A percentile compares a stretch with the other conserved stretches of the same genome.
Evolutionary conservation across 2,329 filamentous ascomycete species (phyloP).

Genomic region (Elsinoe perseae): DNA sequence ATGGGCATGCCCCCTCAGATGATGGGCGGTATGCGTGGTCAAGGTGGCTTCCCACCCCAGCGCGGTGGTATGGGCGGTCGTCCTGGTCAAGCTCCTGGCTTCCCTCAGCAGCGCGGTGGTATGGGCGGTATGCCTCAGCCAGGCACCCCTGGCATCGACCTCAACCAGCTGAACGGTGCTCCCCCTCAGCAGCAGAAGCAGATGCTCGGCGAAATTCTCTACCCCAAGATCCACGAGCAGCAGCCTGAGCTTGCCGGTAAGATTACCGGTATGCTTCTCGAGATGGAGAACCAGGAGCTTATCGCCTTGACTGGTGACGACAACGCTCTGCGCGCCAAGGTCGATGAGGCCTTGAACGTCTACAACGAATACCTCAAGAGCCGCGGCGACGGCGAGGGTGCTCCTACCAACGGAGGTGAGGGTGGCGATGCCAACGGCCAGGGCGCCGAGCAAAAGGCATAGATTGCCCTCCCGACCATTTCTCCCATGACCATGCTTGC

Average conservation of each 20-base stretch:
- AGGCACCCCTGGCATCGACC: constrained; percentile 37
- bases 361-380: constrained; percentile 99
- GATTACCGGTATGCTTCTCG: constrained; percentile 98
- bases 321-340: constrained; percentile 81
- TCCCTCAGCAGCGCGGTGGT: constrained; percentile 29
- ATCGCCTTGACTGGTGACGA: constrained; percentile 90
- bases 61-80: constrained; percentile 30
- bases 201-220: constrained; percentile 93
- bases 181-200: constrained; percentile 86
- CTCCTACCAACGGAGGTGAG: constrained; percentile 25
- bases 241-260: constrained; percentile 96
- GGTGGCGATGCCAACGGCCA: constrained; percentile 9
- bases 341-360: constrained; percentile 91
- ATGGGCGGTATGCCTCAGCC: constrained; percentile 18
- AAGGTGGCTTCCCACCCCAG: constrained; percentile 21
- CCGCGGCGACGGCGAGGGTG: constrained; percentile 45
- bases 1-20: constrained; percentile 61
- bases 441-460: constrained; percentile 14
- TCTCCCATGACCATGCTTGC: constrained; percentile 4
- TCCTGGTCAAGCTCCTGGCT: constrained; percentile 32
- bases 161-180: constrained; percentile 45
- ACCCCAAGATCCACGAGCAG: constrained; percentile 94
- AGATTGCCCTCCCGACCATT: constrained; percentile 5
- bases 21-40: constrained; percentile 39
- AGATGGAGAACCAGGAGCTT: constrained; percentile 97